Evolutionary conservation across 169 alveolate species (phyloP), one percentile per base, ranked within the genome.

Genomic region (Eimeria falciformis): DNA sequence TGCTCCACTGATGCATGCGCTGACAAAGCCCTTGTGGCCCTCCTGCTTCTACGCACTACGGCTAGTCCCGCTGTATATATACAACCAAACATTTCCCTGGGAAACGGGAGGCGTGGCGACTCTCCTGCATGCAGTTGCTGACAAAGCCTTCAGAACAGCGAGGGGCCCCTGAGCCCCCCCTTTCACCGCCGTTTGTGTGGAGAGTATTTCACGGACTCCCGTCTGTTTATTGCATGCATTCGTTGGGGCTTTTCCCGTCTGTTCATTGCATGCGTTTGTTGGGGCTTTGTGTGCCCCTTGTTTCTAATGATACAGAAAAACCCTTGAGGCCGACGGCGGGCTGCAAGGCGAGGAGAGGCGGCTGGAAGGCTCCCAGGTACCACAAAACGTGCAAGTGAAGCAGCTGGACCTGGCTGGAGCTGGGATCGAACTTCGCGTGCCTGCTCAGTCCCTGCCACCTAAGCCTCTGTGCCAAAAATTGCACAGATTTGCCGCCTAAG

Each of bases 281-380:
- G 43, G 33, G 40, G 23, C 14, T 12, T 9, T 78, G 71, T 25
- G 45, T 12, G 69, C 37, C 4, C 27, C 69, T 23, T 78, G 9
- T 62, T 50, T 47, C 33, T 2, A 37, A 50, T 18, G 33, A 43
- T 45, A 23, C 69, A 78, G 71, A 56, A 12, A 78, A 53, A 23
- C 29, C 21, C 46, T 46, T 46, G 21, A 43, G 7, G 2, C 53
- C 27, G 37, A 81, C 21, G 77, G 2, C 23, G 75, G 33, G 37
- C 27, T 29, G 77, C 50, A 81, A 81, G 77, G 77, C 75, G 7
- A 12, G 90, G 40, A 75, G 90, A 53, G 90, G 77, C 53, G 90
- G 90, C 77, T 81, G 90, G 90, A 81, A 81, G 25, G 77, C 90
- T 18, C 90, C 90, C 5, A 37, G 62, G 90, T 81, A 81, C 40